Evolutionary conservation across 768 basidiomycete species (phyloP).

Genomic region (Tulasnella sp.): DNA sequence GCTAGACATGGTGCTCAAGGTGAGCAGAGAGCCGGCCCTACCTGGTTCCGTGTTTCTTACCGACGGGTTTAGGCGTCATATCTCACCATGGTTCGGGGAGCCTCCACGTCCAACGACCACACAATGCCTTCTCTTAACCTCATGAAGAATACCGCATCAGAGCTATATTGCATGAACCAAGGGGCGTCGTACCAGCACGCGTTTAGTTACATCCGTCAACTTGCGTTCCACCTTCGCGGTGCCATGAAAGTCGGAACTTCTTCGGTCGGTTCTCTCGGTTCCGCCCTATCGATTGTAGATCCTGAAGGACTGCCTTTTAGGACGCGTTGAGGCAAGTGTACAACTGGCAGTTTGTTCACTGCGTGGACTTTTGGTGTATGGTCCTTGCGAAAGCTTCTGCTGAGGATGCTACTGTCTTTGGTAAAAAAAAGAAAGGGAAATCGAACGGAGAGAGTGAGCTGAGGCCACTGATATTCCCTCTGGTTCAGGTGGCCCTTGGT

Average conservation of each 20-base stretch:
- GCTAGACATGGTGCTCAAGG: conserved; percentile 83
- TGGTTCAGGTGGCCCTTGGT: conserved; percentile 91
- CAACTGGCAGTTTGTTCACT: conserved; percentile 98
- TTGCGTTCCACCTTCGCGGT: conserved; percentile 87
- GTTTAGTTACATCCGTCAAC: conserved; percentile 91
- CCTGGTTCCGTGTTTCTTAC: neutral
- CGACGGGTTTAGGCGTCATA: conserved; percentile 66
- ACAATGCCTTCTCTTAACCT: conserved; percentile 88
- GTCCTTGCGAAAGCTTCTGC: conserved; percentile 82
- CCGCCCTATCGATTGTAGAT: conserved; percentile 18
- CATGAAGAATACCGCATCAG: conserved; percentile 97
- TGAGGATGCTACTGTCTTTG: conserved; percentile 48
- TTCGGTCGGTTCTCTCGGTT: conserved; percentile 51
- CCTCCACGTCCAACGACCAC: conserved; percentile 79
- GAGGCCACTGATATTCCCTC: conserved; percentile 85
- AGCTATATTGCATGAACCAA: conserved; percentile 78
- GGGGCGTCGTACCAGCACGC: conserved; percentile 83
- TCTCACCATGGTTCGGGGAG: conserved; percentile 74
- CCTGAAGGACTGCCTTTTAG: conserved; percentile 40
- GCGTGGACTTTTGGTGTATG: conserved; percentile 91
- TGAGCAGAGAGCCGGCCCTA: conserved; percentile 37
- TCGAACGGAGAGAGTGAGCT: conserved; percentile 60
- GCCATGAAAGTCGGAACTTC: conserved; percentile 78
- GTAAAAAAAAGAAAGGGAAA: conserved; percentile 37
- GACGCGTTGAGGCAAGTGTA: conserved; percentile 93